These are phyloP conservation scores for Coemansia sp. DNA, from an alignment of 371 early-diverging fungal genomes.

Conservation along the genomic window DNA sequence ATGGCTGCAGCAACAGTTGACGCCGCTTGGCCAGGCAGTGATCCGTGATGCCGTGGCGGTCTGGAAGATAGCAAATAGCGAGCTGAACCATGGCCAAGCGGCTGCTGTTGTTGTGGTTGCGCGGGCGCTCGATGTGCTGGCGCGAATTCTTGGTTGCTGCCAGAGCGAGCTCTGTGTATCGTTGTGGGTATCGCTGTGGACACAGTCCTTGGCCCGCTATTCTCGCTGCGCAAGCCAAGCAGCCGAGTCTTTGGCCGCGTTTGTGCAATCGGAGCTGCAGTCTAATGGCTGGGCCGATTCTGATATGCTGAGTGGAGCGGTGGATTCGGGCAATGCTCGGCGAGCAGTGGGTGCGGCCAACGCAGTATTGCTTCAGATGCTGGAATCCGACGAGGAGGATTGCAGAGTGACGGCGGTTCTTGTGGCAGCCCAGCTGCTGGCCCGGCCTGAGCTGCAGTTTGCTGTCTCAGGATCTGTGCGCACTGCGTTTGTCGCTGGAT, in stretches of 20 bases:
- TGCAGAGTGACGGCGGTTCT: not conserved
- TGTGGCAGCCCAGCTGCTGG: not conserved
- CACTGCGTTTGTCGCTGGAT: constrained; percentile 3
- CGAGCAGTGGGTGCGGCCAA: not conserved
- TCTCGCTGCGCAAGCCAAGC: not conserved
- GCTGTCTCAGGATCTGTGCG: not conserved
- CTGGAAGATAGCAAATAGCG: not conserved
- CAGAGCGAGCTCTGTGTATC: not conserved
- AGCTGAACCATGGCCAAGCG: not conserved
- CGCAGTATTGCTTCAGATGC: constrained; percentile 10
- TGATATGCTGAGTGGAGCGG: not conserved
- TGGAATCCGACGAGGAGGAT: not conserved
- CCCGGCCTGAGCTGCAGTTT: not conserved
- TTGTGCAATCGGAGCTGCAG: not conserved
- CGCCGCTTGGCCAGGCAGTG: constrained; percentile 12
- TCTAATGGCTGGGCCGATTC: no score
- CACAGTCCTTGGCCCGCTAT: constrained; percentile 7
- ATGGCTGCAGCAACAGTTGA: constrained; percentile 1
- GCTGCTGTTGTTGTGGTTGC: not conserved
- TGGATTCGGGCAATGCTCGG: no score
- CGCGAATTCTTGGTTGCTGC: not conserved
- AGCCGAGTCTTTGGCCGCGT: not conserved
- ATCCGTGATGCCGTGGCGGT: constrained; percentile 19
- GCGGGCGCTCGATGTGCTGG: not conserved
- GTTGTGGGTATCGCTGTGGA: constrained; percentile 36